A percentile compares a stretch with the other conserved stretches of the same genome.
Conservation (phyloP, 225 moss, liverwort and hornwort species). For the Rhytidiadelphus loreus region DNA sequence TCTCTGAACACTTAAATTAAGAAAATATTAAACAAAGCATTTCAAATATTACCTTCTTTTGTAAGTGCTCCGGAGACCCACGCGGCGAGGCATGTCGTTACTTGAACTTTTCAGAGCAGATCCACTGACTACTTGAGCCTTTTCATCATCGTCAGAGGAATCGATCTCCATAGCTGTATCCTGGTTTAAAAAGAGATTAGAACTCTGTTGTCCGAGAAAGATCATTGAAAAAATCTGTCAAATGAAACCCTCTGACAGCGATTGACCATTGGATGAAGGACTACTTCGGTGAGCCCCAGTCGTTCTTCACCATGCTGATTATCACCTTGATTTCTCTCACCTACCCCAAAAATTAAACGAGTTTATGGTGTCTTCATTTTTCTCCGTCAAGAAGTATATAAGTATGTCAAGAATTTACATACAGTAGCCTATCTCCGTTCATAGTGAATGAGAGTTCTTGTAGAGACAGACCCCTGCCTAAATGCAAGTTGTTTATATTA, state of each 20-base stretch:
- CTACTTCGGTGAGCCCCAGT: not conserved
- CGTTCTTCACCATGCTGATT: not conserved
- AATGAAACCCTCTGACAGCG: not conserved
- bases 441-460: not conserved
- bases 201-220: not conserved
- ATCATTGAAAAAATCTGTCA: not conserved
- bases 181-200: conserved; percentile 26
- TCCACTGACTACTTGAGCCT: conserved; percentile 5
- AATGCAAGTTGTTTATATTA: not conserved
- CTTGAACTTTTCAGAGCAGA: conserved; percentile 4
- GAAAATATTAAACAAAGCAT: not conserved
- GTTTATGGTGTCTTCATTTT: not conserved
- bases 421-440: not conserved
- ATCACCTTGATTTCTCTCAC: not conserved
- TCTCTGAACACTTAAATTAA: not conserved
- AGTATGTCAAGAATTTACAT: not conserved
- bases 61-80: conserved; percentile 35
- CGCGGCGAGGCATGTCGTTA: conserved; percentile 16
- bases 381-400: not conserved
- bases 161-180: conserved; percentile 84
- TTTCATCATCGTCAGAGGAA: conserved; percentile 78
- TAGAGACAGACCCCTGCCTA: not conserved
- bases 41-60: conserved; percentile 22
- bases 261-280: not conserved
- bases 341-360: not conserved